Conservation (phyloP, 1,284 basidiomycete species). For the Tilletiopsis washingtonensis region DNA sequence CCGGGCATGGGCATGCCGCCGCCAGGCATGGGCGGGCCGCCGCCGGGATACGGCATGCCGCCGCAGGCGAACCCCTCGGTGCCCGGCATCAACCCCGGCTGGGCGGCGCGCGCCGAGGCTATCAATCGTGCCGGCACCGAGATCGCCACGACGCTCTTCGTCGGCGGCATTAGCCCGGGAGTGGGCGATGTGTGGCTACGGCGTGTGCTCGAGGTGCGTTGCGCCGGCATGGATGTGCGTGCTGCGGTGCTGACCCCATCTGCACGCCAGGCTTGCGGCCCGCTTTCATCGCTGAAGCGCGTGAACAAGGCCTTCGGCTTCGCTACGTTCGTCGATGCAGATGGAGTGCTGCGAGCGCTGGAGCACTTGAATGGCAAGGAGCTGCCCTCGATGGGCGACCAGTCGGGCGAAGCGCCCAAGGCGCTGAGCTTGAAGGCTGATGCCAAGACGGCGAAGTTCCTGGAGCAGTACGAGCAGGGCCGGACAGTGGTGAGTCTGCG, state of each 20-base stretch:
- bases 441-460: conserved; percentile 76
- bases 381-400: conserved; percentile 48
- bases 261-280: conserved; percentile 64
- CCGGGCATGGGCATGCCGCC: too few species aligned
- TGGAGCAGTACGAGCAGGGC: conserved; percentile 73
- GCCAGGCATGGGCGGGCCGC: too few species aligned
- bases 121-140: background rate
- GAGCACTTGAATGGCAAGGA: conserved; percentile 73
- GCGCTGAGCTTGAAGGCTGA: conserved; percentile 71
- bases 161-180: conserved; percentile 89
- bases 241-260: background rate
- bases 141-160: conserved; percentile 62
- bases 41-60: too few species aligned
- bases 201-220: conserved; percentile 65
- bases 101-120: background rate
- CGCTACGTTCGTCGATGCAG: conserved; percentile 81
- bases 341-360: conserved; percentile 73
- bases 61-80: too few species aligned
- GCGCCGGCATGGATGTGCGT: background rate
- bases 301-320: conserved; percentile 92
- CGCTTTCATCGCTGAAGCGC: conserved; percentile 76
- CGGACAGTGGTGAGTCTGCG: conserved; percentile 71
- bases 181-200: conserved; percentile 71
- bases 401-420: conserved; percentile 52
- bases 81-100: background rate